These are phyloP conservation scores for Rugosomyces carneus DNA, from an alignment of 1,284 basidiomycete genomes.

Conservation along the genomic window DNA sequence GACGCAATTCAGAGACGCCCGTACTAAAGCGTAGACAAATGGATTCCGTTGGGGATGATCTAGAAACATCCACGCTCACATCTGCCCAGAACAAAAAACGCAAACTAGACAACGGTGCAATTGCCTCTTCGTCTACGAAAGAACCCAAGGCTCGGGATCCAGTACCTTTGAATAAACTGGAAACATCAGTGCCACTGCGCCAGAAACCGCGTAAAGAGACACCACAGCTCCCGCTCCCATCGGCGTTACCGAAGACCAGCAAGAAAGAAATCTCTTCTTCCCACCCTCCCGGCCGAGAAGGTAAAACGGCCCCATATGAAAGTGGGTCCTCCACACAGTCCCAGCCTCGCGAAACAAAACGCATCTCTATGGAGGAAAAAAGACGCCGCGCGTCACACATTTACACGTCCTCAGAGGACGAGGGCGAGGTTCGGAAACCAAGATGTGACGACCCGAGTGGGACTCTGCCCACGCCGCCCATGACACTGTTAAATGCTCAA, in stretches of 20 bases:
- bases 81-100: conserved; percentile 31
- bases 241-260: conserved; percentile 16
- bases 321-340: conserved; percentile 16
- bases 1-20: conserved; percentile 15
- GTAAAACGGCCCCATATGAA: conserved; percentile 8
- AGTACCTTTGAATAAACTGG: conserved; percentile 19
- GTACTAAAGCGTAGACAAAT: conserved; percentile 32
- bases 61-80: conserved; percentile 19
- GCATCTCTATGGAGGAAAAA: conserved; percentile 22
- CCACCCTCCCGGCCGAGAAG: conserved; percentile 16
- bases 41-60: conserved; percentile 21
- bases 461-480: conserved; percentile 16
- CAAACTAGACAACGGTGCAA: conserved; percentile 28
- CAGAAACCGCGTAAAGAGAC: conserved; percentile 15
- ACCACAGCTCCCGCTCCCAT: conserved; percentile 11
- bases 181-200: conserved; percentile 12
- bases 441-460: conserved; percentile 18
- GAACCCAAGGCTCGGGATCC: conserved; percentile 20
- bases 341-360: conserved; percentile 20
- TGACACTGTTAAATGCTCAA: conserved; percentile 17
- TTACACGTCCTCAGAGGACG: conserved; percentile 55
- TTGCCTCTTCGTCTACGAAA: conserved; percentile 14
- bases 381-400: conserved; percentile 40
- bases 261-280: conserved; percentile 13
- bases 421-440: conserved; percentile 22